Conservation (phyloP, 164 flowering plant species). For the Tetrastigma voinierianum region DNA sequence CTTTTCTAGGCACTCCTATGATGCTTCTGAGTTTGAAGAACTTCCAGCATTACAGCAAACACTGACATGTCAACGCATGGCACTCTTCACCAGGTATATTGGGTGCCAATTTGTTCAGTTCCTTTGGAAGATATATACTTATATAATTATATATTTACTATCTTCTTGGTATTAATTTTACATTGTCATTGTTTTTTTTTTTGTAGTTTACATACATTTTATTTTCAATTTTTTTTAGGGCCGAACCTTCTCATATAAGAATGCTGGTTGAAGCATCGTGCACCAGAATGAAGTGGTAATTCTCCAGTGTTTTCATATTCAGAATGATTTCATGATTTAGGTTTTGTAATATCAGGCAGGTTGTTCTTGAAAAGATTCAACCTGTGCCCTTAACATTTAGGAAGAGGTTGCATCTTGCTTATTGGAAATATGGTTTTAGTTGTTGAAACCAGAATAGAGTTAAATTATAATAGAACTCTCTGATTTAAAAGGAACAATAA, state of each 20-base stretch:
- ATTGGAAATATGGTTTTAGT: not conserved
- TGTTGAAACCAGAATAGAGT: not conserved
- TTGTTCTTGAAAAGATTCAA: not conserved
- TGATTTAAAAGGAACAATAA: too few species aligned
- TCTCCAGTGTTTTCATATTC: too few species aligned
- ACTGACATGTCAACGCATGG: conserved; percentile 84
- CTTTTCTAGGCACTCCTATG: conserved; percentile 76
- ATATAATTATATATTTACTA: too few species aligned
- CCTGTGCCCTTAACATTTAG: too few species aligned
- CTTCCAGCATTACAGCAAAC: conserved; percentile 84
- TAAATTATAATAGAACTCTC: not conserved
- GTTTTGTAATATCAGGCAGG: not conserved
- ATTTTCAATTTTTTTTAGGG: conserved; percentile 48
- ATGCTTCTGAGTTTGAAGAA: conserved; percentile 96
- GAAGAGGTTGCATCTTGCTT: not conserved
- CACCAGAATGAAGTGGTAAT: conserved; percentile 97
- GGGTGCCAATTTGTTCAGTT: conserved; percentile 1
- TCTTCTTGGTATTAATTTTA: not conserved
- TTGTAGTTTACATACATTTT: conserved; percentile 4
- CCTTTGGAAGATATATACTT: not conserved
- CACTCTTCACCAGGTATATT: conserved; percentile 81
- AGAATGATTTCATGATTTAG: not conserved
- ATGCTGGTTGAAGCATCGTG: conserved; percentile 93
- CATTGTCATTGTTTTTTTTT: not conserved
- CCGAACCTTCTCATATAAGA: conserved; percentile 94